Conservation (phyloP, 2,329 filamentous ascomycete species). For the Alternaria metachromatica region DNA sequence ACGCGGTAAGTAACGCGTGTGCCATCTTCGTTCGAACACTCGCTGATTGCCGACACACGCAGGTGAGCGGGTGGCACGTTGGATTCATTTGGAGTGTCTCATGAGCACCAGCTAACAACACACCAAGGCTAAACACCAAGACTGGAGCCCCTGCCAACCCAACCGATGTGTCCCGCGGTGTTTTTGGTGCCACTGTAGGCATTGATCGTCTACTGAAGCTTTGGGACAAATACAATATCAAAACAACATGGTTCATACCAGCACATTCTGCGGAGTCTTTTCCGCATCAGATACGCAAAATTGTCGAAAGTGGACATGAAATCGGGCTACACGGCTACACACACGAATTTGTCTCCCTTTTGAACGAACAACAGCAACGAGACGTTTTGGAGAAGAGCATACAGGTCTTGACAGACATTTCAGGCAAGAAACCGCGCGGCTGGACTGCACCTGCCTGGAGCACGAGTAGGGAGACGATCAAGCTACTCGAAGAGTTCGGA, state of each 20-base stretch:
- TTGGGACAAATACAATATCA: slow-evolving; percentile 52
- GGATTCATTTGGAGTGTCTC: not conserved
- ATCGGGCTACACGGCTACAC: slow-evolving; percentile 52
- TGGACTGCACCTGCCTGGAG: slow-evolving; percentile 56
- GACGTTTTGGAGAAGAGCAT: slow-evolving; percentile 50
- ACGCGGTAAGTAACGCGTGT: slow-evolving; percentile 37
- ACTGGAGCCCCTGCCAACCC: slow-evolving; percentile 47
- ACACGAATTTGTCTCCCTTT: slow-evolving; percentile 46
- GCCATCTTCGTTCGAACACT: not conserved
- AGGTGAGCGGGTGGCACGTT: slow-evolving; percentile 37
- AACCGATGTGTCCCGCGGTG: slow-evolving; percentile 49
- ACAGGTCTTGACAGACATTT: slow-evolving; percentile 48
- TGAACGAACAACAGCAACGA: slow-evolving; percentile 53
- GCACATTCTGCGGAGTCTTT: slow-evolving; percentile 57
- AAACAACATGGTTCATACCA: slow-evolving; percentile 52
- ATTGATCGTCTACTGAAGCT: slow-evolving; percentile 51
- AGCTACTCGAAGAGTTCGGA: slow-evolving; percentile 51
- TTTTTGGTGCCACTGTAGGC: slow-evolving; percentile 52
- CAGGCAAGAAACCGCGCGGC: slow-evolving; percentile 51
- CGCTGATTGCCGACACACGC: not conserved
- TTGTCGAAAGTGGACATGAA: slow-evolving; percentile 53
- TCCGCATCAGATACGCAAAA: slow-evolving; percentile 56
- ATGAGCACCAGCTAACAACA: not conserved
- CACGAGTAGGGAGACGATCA: slow-evolving; percentile 48
- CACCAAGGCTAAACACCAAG: slow-evolving; percentile 50